Conservation (phyloP, 1,284 basidiomycete species). For the Pisolithus thermaeus region DNA sequence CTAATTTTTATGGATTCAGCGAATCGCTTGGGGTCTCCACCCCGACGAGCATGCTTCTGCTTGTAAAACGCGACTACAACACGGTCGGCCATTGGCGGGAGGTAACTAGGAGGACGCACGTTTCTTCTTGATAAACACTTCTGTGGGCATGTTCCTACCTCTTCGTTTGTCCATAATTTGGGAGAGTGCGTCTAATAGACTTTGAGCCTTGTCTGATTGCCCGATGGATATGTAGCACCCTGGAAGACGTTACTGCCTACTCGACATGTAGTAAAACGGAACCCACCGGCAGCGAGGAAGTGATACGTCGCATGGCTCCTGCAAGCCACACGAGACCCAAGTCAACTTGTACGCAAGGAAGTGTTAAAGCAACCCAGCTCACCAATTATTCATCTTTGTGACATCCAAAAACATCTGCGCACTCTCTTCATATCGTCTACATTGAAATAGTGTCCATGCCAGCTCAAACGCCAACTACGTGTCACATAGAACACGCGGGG, state of each 20-base stretch:
- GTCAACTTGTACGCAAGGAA: slow-evolving; percentile 1
- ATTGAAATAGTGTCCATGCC: slow-evolving; percentile 66
- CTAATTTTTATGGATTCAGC: slow-evolving; percentile 56
- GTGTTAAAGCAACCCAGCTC: slow-evolving; percentile 11
- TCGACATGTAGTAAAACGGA: slow-evolving; percentile 1
- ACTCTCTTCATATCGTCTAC: slow-evolving; percentile 59
- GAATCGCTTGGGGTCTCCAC: slow-evolving; percentile 45
- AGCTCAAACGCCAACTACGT: slow-evolving; percentile 67
- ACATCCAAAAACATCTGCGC: slow-evolving; percentile 61
- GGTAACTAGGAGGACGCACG: slow-evolving; percentile 24
- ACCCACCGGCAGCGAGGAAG: slow-evolving; percentile 60
- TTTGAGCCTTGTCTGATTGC: slow-evolving; percentile 48
- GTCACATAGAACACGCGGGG: no score
- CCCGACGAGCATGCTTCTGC: slow-evolving; percentile 52
- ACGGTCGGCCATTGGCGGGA: neutral
- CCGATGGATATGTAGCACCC: slow-evolving; percentile 58
- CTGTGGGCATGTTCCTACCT: slow-evolving; percentile 66
- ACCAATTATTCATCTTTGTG: slow-evolving; percentile 67
- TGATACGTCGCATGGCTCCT: slow-evolving; percentile 76
- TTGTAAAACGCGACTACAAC: slow-evolving; percentile 64
- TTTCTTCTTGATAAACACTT: slow-evolving; percentile 71
- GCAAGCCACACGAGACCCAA: neutral
- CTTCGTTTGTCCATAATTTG: slow-evolving; percentile 53
- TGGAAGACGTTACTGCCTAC: slow-evolving; percentile 11
- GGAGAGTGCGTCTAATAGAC: slow-evolving; percentile 58